Conservation (phyloP, 805 yeast genomes). For the Cyberlindnera suaveolens region DNA sequence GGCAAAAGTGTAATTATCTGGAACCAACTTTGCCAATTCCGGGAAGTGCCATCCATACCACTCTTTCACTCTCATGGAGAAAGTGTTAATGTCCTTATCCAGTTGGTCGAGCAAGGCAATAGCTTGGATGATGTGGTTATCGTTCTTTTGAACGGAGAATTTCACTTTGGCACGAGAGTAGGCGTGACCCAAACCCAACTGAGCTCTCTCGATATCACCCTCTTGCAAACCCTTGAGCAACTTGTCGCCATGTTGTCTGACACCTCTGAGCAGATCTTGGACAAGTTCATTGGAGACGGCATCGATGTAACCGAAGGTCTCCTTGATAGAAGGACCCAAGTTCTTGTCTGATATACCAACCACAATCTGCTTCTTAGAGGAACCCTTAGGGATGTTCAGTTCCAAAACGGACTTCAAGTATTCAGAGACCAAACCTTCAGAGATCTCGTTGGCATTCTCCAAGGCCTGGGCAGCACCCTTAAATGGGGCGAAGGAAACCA, state of each 20-base stretch:
- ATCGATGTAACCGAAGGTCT: constrained; percentile 80
- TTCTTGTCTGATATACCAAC: constrained; percentile 92
- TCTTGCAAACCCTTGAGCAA: constrained; percentile 85
- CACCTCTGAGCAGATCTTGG: constrained; percentile 92
- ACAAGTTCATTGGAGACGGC: constrained; percentile 87
- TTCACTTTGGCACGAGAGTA: constrained; percentile 98
- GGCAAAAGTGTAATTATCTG: constrained; percentile 97
- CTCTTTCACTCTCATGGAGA: constrained; percentile 98
- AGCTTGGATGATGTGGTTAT: constrained; percentile 98
- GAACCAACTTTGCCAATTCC: constrained; percentile 92
- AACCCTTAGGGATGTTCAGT: constrained; percentile 77
- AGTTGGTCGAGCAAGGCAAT: constrained; percentile 93
- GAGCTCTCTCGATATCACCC: constrained; percentile 97
- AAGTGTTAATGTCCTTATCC: constrained; percentile 95
- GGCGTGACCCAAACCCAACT: constrained; percentile 97
- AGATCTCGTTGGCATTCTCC: constrained; percentile 95
- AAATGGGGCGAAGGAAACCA: constrained; percentile 95
- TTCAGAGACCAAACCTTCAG: constrained; percentile 94
- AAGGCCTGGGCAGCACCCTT: constrained; percentile 99
- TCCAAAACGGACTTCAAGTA: constrained; percentile 85
- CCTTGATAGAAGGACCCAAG: constrained; percentile 96
- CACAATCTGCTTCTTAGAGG: constrained; percentile 54
- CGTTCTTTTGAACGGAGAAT: constrained; percentile 97
- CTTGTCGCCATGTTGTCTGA: constrained; percentile 85
- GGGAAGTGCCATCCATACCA: constrained; percentile 99